Percentiles rank a stretch among this genome's conserved stretches.
Conservation (phyloP, 768 basidiomycete genomes). For the Favolaschia claudopus region DNA sequence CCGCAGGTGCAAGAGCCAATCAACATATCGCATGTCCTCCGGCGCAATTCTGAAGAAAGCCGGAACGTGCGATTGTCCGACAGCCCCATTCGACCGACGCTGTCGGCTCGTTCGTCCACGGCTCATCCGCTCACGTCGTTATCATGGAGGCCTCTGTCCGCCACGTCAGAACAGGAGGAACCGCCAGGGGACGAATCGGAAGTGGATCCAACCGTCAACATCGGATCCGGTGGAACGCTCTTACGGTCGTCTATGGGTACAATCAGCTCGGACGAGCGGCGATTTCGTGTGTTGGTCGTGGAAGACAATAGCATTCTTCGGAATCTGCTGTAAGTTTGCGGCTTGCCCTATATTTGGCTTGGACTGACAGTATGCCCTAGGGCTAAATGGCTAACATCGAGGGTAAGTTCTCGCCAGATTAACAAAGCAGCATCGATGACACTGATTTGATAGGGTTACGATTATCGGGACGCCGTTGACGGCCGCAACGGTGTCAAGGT, state of each 20-base stretch:
- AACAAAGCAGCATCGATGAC: slow-evolving; percentile 27
- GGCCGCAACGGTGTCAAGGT: slow-evolving; percentile 84
- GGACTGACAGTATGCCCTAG: slow-evolving; percentile 29
- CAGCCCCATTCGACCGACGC: slow-evolving; percentile 51
- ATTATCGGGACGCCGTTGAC: slow-evolving; percentile 81
- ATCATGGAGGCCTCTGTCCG: slow-evolving; percentile 43
- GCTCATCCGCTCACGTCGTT: slow-evolving; percentile 44
- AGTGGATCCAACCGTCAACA: slow-evolving; percentile 53
- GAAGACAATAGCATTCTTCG: slow-evolving; percentile 92
- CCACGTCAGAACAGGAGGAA: slow-evolving; percentile 46
- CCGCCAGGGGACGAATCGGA: slow-evolving; percentile 31
- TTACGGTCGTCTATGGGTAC: slow-evolving; percentile 71
- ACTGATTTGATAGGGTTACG: slow-evolving; percentile 60
- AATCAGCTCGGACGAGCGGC: slow-evolving; percentile 49
- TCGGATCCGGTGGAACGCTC: slow-evolving; percentile 71
- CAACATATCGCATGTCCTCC: slow-evolving; percentile 24
- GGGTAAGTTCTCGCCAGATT: slow-evolving; percentile 43
- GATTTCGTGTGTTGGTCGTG: slow-evolving; percentile 78
- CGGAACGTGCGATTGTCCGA: slow-evolving; percentile 16
- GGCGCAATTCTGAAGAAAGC: slow-evolving; percentile 61
- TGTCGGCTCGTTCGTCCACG: slow-evolving; percentile 62
- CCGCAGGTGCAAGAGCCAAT: background rate
- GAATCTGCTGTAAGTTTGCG: slow-evolving; percentile 72
- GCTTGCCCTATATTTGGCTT: background rate
- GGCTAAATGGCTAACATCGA: slow-evolving; percentile 74